Conservation (phyloP, 169 alveolate species). For the Gregarina niphandrodes region DNA sequence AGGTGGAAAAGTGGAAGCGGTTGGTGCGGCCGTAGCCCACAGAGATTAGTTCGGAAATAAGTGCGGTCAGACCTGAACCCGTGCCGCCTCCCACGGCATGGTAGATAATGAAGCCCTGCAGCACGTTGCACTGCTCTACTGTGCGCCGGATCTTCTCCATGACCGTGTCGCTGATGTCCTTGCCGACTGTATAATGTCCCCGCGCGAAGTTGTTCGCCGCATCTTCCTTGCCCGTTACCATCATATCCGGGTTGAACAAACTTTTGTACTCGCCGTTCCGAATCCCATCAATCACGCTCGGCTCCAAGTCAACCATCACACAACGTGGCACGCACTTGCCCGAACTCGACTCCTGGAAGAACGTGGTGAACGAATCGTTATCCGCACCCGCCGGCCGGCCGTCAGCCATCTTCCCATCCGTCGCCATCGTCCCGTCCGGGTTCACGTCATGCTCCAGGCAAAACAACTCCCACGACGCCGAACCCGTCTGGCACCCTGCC, state of each 20-base stretch:
- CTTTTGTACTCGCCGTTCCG: slow-evolving; percentile 68
- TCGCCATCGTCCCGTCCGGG: slow-evolving; percentile 92
- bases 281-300: slow-evolving; percentile 75
- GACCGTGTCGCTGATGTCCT: slow-evolving; percentile 56
- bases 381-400: slow-evolving; percentile 78
- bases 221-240: slow-evolving; percentile 80
- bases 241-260: slow-evolving; percentile 75
- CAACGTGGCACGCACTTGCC: slow-evolving; percentile 74
- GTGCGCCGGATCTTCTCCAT: slow-evolving; percentile 70
- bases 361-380: slow-evolving; percentile 93
- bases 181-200: slow-evolving; percentile 75
- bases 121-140: slow-evolving; percentile 76
- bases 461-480: slow-evolving; percentile 95
- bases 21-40: slow-evolving; percentile 75
- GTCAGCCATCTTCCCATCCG: too few relatives aligned
- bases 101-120: slow-evolving; percentile 74
- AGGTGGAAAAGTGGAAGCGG: slow-evolving; percentile 66
- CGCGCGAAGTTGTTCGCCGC: slow-evolving; percentile 82
- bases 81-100: slow-evolving; percentile 89
- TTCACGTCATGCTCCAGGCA: slow-evolving; percentile 92
- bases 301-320: slow-evolving; percentile 71
- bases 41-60: slow-evolving; percentile 64
- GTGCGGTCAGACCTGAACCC: slow-evolving; percentile 78
- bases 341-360: slow-evolving; percentile 84
- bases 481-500: slow-evolving; percentile 94